phyloP scores from a whole-genome alignment of 1,284 basidiomycete genomes.

The Rhodotorula sp. region DNA sequence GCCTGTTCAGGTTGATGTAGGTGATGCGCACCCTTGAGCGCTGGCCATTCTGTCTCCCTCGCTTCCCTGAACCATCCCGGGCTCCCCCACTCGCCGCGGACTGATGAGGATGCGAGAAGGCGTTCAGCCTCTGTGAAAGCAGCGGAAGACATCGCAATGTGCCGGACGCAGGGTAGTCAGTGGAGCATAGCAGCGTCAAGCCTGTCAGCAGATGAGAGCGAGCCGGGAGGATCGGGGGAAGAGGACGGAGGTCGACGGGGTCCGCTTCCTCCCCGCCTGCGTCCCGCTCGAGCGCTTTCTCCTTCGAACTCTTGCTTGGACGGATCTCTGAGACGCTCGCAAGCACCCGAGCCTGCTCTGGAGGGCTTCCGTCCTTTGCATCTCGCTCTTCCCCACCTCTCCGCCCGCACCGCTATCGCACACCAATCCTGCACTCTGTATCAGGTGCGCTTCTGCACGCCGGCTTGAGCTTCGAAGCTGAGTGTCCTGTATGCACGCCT shows the following conservation, averaged over 20 bases:
- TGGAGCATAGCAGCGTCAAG: background rate
- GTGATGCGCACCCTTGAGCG: conserved; percentile 32
- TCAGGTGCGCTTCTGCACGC: conserved; percentile 1
- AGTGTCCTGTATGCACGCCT: background rate
- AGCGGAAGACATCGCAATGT: background rate
- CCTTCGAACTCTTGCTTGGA: too few species aligned
- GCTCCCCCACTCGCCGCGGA: background rate
- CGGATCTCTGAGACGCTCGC: too few species aligned
- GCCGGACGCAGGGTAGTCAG: background rate
- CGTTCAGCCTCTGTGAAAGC: background rate
- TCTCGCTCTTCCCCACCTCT: conserved; percentile 10
- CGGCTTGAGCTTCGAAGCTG: background rate
- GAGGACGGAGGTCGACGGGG: too few species aligned
- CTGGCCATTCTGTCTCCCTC: conserved; percentile 31
- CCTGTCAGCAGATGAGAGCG: background rate
- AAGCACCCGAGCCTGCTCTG: conserved; percentile 10
- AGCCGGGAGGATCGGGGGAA: background rate
- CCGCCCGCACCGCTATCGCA: background rate
- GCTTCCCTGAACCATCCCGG: background rate
- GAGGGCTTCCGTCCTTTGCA: background rate
- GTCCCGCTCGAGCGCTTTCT: too few species aligned
- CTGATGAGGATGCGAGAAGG: background rate
- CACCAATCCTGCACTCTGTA: background rate
- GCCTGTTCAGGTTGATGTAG: rapidly evolving
- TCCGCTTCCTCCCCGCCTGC: background rate